phyloP scores from a whole-genome alignment of 139 green algal genomes.

The Chlorella sp. region DNA sequence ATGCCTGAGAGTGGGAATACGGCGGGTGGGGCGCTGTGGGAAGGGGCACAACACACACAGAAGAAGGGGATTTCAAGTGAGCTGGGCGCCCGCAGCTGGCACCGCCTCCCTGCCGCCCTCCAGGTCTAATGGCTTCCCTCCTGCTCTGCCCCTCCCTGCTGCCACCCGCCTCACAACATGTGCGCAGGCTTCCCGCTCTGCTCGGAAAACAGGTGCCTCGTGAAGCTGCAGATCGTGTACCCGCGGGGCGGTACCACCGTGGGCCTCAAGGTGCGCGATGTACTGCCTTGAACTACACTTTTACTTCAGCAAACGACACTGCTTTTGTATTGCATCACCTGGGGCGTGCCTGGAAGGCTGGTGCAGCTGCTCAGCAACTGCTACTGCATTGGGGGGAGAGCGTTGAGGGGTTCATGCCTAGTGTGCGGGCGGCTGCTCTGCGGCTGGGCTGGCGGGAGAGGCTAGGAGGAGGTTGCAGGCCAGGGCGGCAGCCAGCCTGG shows the following conservation, averaged over 20 bases:
- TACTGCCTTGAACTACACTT: neutral
- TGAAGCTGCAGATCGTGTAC: slow-evolving; percentile 73
- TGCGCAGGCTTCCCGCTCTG: slow-evolving; percentile 67
- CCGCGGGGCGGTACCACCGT: slow-evolving; percentile 57
- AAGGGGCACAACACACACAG: no score
- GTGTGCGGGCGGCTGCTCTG: no score
- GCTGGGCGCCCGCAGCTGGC: no score
- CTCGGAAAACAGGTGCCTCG: slow-evolving; percentile 69
- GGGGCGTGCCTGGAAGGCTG: neutral
- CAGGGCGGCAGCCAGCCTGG: no score
- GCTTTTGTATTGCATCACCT: neutral
- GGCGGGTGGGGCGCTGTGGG: no score
- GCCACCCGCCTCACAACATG: neutral
- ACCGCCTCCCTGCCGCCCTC: neutral
- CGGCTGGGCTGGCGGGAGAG: no score
- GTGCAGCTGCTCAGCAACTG: no score
- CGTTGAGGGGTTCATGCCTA: no score
- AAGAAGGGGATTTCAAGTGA: no score
- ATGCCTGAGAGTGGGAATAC: no score
- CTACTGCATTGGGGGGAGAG: no score
- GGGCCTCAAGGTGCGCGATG: slow-evolving; percentile 13
- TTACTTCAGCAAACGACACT: neutral
- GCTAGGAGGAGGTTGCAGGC: no score
- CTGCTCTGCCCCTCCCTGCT: neutral
- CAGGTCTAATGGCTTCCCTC: neutral